Base-by-base conservation (phyloP, 208 protist genomes). In the Trichomonas vaginalis region DNA sequence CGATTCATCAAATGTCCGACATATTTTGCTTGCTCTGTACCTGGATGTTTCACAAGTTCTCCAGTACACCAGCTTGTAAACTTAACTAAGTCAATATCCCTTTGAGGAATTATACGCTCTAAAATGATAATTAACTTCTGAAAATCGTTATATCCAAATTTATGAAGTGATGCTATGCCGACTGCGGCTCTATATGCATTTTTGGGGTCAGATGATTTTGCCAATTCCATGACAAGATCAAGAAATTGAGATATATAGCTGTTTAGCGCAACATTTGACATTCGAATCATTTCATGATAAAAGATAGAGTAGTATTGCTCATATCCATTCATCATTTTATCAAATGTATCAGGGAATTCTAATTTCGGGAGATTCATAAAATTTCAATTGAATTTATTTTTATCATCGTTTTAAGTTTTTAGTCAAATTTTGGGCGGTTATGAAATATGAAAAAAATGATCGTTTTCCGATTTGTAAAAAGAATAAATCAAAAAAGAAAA, bases 31-130 rank as follows among this genome's bases (percentile, higher is more conserved):
- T 92, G 45, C 51, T 92, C 86, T 27, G 37, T 92, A 39, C 45
- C 45, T 23, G 86, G 86, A 51, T 92, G 45, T 35, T 92, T 42
- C 8, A 92, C 45, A 15, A 92, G 27, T 15, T 35, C 45, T 39
- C 45, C 45, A 56, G 14, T 92, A 51, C 86, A 92, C 86, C 86
- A 92, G 17, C 86, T 92, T 39, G 86, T 92, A 51, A 92, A 92
- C 37, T 92, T 92, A 0, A 92, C 86, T 35, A 48, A 47, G 35
- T 45, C 86, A 2, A 51, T 17, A 39, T 92, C 45, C 39, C 6
- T 35, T 51, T 92, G 86, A 39, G 86, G 86, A n/a, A 92, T 35
- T 15, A 92, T 42, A 15, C 39, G 9, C 35, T 92, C 45, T 35
- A 92, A 92, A 56, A 92, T 42, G 17, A 23, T 0, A 17, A 32